Percentiles rank a stretch among this genome's conserved stretches.
phyloP scores from a whole-genome alignment of 257 asterid genomes.

The Fraxinus anomala region DNA sequence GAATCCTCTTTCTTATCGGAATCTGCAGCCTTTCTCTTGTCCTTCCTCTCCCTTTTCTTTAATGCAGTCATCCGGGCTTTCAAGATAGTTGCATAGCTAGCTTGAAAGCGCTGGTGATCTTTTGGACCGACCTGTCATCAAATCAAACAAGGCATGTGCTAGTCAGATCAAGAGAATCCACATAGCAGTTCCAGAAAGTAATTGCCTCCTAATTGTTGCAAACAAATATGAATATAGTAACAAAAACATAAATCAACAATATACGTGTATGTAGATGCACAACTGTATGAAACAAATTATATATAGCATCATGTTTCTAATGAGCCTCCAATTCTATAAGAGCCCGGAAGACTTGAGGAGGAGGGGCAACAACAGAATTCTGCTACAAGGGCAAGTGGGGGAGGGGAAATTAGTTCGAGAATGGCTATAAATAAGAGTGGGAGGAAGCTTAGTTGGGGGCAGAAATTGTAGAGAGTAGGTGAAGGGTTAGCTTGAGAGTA shows the following conservation, averaged over 20 bases:
- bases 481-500: no score
- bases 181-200: no score
- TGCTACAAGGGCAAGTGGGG: no score
- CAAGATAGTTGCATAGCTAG: constrained; percentile 86
- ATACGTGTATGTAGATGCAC: background rate
- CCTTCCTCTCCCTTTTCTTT: constrained; percentile 96
- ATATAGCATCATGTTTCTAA: no score
- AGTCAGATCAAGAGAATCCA: background rate
- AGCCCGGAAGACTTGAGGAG: no score
- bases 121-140: constrained; percentile 72
- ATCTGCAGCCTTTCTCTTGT: constrained; percentile 68
- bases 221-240: background rate
- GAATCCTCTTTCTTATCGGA: constrained; percentile 54
- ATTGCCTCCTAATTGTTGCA: background rate
- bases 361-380: no score
- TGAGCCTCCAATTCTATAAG: no score
- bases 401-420: no score
- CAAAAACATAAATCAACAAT: no score
- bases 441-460: no score
- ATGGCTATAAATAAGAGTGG: no score
- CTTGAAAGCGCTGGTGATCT: constrained; percentile 87
- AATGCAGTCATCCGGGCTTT: constrained; percentile 85
- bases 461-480: no score
- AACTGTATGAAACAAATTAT: background rate
- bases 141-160: constrained; percentile 23